Base-by-base conservation (phyloP, 768 basidiomycete species). In the Amanita muscaria region DNA sequence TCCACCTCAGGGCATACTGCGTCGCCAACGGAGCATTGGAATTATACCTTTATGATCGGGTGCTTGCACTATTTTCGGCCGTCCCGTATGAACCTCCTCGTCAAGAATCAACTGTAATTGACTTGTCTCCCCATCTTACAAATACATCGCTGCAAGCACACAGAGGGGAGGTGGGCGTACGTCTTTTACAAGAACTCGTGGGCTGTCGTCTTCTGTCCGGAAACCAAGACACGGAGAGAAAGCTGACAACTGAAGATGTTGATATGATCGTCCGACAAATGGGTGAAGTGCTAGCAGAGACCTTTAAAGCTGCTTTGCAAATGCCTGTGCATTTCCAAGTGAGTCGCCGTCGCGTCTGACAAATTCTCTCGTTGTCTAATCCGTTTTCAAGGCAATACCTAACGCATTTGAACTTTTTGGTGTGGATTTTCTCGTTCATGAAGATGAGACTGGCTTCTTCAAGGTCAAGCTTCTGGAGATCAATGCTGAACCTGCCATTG, bases 381-480 rank as follows among this genome's bases (percentile, higher is more conserved):
- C 3, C 53, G 33, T 33, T 14, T 10, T 6, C 12, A 58, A 96
- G 88, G 74, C 86, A 1, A 59, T 91, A 16, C 82, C 88, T 1
- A 97, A 97, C 58, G 89, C 88, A 0, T 98, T 97, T 56, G 94
- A 98, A 59, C 74, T 98, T 12, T 98, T 83, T 56, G 96, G 96
- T 0, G 74, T 87, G n/a, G 96, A 99, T 60, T 85, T 99, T 48
- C 68, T 98, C 11, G 73, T 97, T 42, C 74, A 76, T 55, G 53
- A 49, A n/a, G 21, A 11, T 5, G 21, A 18, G 19, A 33, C 24
- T 9, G 10, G 21, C 18, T 39, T 51, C 51, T 74, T 79, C 44
- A 71, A 77, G 49, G 80, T 89, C 12, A 80, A 83, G 44, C 67
- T 97, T 2, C 70, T 97, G 23, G 96, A 98, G 62, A 72, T 94